Evolutionary conservation across 768 basidiomycete species (phyloP), one percentile per base, ranked within the genome.

Genomic region (Hirschioporus abietinus): DNA sequence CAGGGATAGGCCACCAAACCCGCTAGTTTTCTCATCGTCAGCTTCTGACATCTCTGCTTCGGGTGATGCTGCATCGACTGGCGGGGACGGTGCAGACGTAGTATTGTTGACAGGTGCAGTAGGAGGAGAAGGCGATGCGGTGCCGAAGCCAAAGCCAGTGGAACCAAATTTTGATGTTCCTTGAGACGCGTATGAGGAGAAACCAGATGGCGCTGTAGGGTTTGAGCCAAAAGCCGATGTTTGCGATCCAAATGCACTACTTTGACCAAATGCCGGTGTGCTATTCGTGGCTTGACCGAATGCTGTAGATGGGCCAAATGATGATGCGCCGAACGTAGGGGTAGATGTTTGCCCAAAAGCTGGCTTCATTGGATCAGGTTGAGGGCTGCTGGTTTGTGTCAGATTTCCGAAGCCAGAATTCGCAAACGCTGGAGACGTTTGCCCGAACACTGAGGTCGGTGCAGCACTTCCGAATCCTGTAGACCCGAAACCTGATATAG

Each of bases 271-370:
- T 18, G 35, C 58, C 26, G 27, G 26, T 61, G 58, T 25, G 20
- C 65, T 60, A 25, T 64, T 66, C 34, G 64, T 58, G 15, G 66
- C 26, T 20, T 70, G 74, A 64, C 75, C 68, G 68, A 78, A 70
- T 12, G 74, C 70, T 25, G 76, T 58, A 30, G 65, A 65, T 64
- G 76, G 77, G n/a, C 81, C 76, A 67, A 81, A 81, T 10, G 73
- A 73, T 65, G 80, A 17, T 18, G 65, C 77, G 24, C 81, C 76
- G 68, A 81, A 81, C 9, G 73, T 72, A 65, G 80, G 59, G 10
- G 76, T 64, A 3, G 76, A 64, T 17, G 70, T 71, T 30, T 72
- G 77, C 63, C 76, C 74, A 67, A 78, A 79, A 12, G 70, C 64
- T n/a, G 74, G 66, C 26, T 68, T 63, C 63, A 72, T 67, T 42